Evolutionary conservation across 768 basidiomycete species (phyloP).

Genomic region (Lanmaoa rubissima): DNA sequence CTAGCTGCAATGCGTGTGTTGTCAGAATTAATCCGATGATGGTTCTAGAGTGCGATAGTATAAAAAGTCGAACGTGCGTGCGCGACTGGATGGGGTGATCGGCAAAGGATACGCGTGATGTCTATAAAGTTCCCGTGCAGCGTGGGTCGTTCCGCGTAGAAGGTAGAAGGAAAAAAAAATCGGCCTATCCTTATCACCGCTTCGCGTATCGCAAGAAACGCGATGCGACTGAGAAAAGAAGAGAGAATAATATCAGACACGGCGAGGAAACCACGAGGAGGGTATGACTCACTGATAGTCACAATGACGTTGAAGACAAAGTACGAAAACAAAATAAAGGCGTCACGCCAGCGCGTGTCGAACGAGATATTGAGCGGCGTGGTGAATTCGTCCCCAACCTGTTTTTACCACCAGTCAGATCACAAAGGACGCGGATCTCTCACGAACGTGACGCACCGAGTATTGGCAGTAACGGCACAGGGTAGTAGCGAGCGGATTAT

Average conservation of each 20-base stretch:
- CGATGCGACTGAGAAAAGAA: slow-evolving; percentile 51
- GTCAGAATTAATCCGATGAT: not conserved
- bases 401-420: not conserved
- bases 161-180: not conserved
- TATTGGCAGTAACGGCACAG: slow-evolving; percentile 77
- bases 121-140: not conserved
- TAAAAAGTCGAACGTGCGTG: not conserved
- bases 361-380: slow-evolving; percentile 64
- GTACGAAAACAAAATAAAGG: slow-evolving; percentile 62
- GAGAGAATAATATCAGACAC: not conserved
- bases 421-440: not conserved
- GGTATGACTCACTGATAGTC: slow-evolving; percentile 44
- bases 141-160: not conserved
- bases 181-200: slow-evolving; percentile 32
- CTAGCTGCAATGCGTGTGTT: not conserved
- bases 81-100: not conserved
- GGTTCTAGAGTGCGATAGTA: not conserved
- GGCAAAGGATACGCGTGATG: not conserved
- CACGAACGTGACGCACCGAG: slow-evolving; percentile 26
- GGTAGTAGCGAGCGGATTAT: slow-evolving; percentile 57
- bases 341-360: slow-evolving; percentile 64
- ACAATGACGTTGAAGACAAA: slow-evolving; percentile 69
- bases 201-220: slow-evolving; percentile 71
- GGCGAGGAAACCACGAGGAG: not conserved
- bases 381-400: slow-evolving; percentile 70